Evolutionary conservation across 2,329 filamentous ascomycete species (phyloP).

Genomic region (Trichoderma sp.): DNA sequence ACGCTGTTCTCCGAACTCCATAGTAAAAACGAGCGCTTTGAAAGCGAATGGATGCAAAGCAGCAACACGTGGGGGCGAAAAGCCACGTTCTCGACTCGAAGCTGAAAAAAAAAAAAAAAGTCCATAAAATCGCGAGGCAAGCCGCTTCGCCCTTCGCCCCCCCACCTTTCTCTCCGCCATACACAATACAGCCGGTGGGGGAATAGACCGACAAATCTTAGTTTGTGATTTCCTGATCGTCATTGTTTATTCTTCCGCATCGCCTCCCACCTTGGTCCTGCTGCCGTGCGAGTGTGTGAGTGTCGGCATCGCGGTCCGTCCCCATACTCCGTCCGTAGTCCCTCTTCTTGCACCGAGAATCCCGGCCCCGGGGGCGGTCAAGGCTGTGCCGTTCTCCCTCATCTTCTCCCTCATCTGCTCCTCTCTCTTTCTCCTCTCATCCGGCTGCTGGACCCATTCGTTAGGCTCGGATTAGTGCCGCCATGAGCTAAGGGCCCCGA

Average conservation of each 20-base stretch:
- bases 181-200: neutral
- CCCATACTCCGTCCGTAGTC: neutral
- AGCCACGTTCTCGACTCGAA: neutral
- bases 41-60: neutral
- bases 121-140: neutral
- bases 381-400: neutral
- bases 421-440: neutral
- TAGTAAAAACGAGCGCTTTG: neutral
- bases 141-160: neutral
- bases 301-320: neutral
- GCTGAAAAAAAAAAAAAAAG: neutral
- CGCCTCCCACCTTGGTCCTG: neutral
- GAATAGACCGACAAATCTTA: neutral
- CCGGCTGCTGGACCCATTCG: constrained; percentile 17
- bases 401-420: neutral
- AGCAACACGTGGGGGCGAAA: constrained; percentile 7
- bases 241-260: neutral
- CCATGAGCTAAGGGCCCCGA: constrained; percentile 16
- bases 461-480: constrained; percentile 4
- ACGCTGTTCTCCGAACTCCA: neutral
- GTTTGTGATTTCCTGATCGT: constrained; percentile 10
- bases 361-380: neutral
- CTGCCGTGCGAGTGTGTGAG: neutral
- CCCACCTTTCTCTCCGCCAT: constrained; percentile 3
- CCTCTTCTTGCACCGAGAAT: neutral